Base-by-base conservation (phyloP, 148 eudicot species). In the Vaccinium myrtillus region DNA sequence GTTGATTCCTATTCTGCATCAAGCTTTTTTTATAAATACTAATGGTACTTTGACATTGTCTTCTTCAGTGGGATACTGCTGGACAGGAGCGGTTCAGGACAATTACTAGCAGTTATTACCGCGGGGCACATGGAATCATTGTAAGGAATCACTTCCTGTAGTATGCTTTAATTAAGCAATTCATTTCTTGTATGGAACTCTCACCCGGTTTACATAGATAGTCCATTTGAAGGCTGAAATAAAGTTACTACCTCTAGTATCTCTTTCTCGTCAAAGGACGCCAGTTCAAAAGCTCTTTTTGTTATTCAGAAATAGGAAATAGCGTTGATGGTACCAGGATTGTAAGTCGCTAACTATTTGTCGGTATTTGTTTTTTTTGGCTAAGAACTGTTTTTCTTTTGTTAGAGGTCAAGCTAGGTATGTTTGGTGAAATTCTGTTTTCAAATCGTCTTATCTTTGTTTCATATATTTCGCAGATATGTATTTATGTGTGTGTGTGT, bases 11-110 rank as follows among this genome's bases (percentile, higher is more conserved):
- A 18, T 10, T 54, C 27, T 69, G 14, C 39, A 19, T 5, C 36
- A 85, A 61, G 36, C 69, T 81, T 63, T 4, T 30, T 1, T 59
- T 14, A 51, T 61, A 61, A 59, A 50, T 48, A 30, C 69, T 85
- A 21, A 76, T 77, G 50, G 13, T 71, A 51, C 50, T 75, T 12
- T 83, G 71, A 74, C 78, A 7, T 88, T 81, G 43, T 88, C 46
- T 85, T 86, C 55, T 81, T 53, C 82, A 95, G 98, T 95, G 98
- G 98, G 98, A 95, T 87, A 94, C 98, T 81, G 98, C 98, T 83
- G 98, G 98, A 75, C 98, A 96, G 90, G 98, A 96, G 90, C 98
- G 98, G 3, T 96, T 96, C 89, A 88, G 98, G 74, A 96, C 98
- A 10, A 96, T 96, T 83, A 96, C 98, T 49, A 96, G 98, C 94